phyloP scores from a whole-genome alignment of 2,329 filamentous ascomycete species.

The Claviceps spartinae region DNA sequence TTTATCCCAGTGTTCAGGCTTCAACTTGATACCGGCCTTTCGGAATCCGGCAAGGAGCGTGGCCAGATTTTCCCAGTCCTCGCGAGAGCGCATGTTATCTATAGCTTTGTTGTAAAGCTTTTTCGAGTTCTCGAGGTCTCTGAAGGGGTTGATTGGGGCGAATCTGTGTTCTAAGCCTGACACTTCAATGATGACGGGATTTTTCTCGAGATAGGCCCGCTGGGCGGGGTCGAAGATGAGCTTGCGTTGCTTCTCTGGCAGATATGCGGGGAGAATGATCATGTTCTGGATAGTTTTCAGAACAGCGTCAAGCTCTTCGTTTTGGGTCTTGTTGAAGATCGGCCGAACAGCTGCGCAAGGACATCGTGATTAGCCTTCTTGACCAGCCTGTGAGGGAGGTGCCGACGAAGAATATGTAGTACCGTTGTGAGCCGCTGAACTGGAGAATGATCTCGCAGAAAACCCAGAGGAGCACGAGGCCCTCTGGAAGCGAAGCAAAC shows the following conservation, averaged over 20 bases:
- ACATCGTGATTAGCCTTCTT: conserved; percentile 6
- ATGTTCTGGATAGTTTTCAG: conserved; percentile 41
- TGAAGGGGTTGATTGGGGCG: conserved; percentile 28
- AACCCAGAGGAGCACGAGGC: not conserved
- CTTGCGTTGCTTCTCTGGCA: conserved; percentile 38
- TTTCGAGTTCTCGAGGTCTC: conserved; percentile 29
- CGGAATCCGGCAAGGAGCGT: conserved; percentile 37
- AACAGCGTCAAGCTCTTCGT: conserved; percentile 36
- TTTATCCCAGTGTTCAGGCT: conserved; percentile 20
- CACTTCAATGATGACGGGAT: conserved; percentile 45
- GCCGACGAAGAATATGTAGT: conserved; percentile 1
- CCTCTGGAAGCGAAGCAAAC: conserved; percentile 11
- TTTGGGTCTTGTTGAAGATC: conserved; percentile 38
- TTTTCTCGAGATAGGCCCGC: conserved; percentile 34
- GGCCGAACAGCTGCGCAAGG: conserved; percentile 17
- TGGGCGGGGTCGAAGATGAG: conserved; percentile 36
- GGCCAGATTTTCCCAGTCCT: conserved; percentile 39
- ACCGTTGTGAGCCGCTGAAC: conserved; percentile 18
- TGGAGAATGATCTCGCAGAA: conserved; percentile 11
- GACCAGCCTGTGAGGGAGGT: not conserved
- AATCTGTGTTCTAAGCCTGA: conserved; percentile 42
- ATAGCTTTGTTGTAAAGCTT: conserved; percentile 25
- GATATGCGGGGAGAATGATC: conserved; percentile 48
- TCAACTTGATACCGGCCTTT: conserved; percentile 27
- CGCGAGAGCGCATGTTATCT: conserved; percentile 29